Evolutionary conservation across 257 asterid genomes (phyloP).

Genomic region (Penstemon newberryi): DNA sequence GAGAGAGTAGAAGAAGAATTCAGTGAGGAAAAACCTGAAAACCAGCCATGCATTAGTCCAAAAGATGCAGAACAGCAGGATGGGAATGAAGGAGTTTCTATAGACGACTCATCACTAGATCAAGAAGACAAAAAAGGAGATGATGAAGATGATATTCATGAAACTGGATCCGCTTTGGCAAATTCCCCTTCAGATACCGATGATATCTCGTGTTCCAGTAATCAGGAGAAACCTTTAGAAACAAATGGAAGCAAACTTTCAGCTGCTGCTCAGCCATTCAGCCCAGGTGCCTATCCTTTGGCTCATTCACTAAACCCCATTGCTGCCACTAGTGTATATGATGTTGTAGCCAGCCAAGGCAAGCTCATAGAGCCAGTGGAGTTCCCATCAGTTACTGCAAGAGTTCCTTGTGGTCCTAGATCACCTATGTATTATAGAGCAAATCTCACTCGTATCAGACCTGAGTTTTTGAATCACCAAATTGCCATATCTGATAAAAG

Average conservation of each 20-base stretch:
- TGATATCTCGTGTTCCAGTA: constrained; percentile 41
- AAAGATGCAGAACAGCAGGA: constrained; percentile 53
- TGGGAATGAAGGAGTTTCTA: constrained; percentile 38
- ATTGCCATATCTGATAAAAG: constrained; percentile 47
- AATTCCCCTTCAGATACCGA: constrained; percentile 47
- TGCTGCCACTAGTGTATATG: constrained; percentile 58
- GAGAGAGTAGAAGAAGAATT: constrained; percentile 86
- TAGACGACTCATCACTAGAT: constrained; percentile 45
- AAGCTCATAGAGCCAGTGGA: constrained; percentile 55
- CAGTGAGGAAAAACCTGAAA: constrained; percentile 60
- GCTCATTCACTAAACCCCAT: constrained; percentile 42
- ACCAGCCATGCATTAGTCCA: constrained; percentile 55
- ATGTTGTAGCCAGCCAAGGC: constrained; percentile 64
- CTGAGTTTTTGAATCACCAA: constrained; percentile 59
- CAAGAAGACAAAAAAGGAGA: constrained; percentile 48
- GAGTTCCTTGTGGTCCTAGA: constrained; percentile 96
- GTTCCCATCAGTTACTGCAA: constrained; percentile 82
- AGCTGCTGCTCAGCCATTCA: constrained; percentile 90
- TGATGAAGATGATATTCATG: constrained; percentile 46
- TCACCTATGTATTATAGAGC: constrained; percentile 78
- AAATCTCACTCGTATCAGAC: constrained; percentile 54
- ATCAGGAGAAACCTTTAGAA: constrained; percentile 57
- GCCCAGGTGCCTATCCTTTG: constrained; percentile 69
- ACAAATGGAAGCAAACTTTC: constrained; percentile 88
- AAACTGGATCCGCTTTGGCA: constrained; percentile 40